Percentiles rank a stretch among this genome's conserved stretches.
Conservation (phyloP, 352 stramenopile species). For the Globisporangium nagaii region DNA sequence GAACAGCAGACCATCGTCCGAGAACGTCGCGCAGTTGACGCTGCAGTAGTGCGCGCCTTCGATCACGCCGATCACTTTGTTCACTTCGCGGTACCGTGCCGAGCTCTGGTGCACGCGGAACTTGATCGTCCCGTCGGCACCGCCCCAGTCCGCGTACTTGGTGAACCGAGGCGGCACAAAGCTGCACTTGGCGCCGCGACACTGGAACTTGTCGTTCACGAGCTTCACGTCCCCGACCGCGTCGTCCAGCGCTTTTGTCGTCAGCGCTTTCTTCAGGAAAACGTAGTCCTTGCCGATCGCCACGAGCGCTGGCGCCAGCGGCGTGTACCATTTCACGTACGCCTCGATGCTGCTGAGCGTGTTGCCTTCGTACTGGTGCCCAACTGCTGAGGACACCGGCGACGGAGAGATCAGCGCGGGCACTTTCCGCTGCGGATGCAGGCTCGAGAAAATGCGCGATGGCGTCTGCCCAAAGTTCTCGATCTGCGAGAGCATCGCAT, state of each 20-base stretch:
- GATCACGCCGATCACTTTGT: slow-evolving; percentile 61
- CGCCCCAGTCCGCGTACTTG: slow-evolving; percentile 71
- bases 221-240: slow-evolving; percentile 53
- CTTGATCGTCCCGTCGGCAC: slow-evolving; percentile 48
- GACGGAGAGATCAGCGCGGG: slow-evolving; percentile 21
- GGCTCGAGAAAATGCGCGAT: slow-evolving; percentile 60
- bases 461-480: slow-evolving; percentile 89
- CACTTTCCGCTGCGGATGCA: slow-evolving; percentile 62
- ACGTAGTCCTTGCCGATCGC: slow-evolving; percentile 78
- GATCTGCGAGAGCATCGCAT: slow-evolving; percentile 90
- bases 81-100: slow-evolving; percentile 46
- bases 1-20: slow-evolving; percentile 49
- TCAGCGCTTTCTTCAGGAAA: slow-evolving; percentile 51
- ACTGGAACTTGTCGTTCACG: slow-evolving; percentile 60
- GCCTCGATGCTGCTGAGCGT: slow-evolving; percentile 57
- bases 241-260: slow-evolving; percentile 28
- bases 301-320: slow-evolving; percentile 56
- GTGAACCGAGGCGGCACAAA: slow-evolving; percentile 68
- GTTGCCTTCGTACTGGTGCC: slow-evolving; percentile 50
- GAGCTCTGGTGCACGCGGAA: slow-evolving; percentile 52
- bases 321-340: slow-evolving; percentile 75
- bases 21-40: slow-evolving; percentile 55
- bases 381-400: slow-evolving; percentile 4
- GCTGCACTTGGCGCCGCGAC: slow-evolving; percentile 28
- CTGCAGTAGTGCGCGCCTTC: slow-evolving; percentile 52